Evolutionary conservation across 768 basidiomycete species (phyloP).

Genomic region (Mycena haematopus): DNA sequence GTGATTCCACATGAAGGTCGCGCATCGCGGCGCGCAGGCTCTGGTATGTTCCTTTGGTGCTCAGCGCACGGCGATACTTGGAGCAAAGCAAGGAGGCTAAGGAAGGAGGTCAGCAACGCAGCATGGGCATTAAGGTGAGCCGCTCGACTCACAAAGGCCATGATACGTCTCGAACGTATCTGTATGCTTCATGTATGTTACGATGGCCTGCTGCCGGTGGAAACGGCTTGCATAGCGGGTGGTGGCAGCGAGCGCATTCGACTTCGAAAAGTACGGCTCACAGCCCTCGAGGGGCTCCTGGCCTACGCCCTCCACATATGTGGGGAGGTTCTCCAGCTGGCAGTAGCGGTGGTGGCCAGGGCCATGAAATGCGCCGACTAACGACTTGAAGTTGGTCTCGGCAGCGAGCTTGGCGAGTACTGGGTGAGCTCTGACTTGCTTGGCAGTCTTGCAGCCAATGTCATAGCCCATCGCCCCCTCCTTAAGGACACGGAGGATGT

Average conservation of each 20-base stretch:
- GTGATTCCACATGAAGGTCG: not conserved
- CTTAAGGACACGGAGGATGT: not conserved
- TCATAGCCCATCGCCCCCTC: not conserved
- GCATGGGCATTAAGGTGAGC: not conserved
- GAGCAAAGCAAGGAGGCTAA: not conserved
- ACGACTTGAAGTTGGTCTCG: not conserved
- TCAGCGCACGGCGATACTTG: not conserved
- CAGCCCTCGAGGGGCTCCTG: not conserved
- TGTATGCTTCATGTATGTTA: not conserved
- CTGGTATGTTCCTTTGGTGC: not conserved
- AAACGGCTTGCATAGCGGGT: not conserved
- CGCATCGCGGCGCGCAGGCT: not conserved
- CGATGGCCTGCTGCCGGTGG: not conserved
- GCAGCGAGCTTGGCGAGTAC: not conserved
- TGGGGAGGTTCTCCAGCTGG: not conserved
- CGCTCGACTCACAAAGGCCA: not conserved
- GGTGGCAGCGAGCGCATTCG: not conserved
- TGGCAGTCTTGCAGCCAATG: not conserved
- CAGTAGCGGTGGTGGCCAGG: not conserved
- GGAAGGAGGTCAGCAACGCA: not conserved
- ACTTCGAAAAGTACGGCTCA: not conserved
- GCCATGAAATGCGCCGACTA: not conserved
- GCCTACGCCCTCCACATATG: not conserved
- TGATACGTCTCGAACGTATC: slow-evolving; percentile 3
- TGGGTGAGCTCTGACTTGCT: not conserved